These are phyloP conservation scores for Fusarium anguioides DNA, from an alignment of 2,329 filamentous ascomycete species.

Conservation along the genomic window DNA sequence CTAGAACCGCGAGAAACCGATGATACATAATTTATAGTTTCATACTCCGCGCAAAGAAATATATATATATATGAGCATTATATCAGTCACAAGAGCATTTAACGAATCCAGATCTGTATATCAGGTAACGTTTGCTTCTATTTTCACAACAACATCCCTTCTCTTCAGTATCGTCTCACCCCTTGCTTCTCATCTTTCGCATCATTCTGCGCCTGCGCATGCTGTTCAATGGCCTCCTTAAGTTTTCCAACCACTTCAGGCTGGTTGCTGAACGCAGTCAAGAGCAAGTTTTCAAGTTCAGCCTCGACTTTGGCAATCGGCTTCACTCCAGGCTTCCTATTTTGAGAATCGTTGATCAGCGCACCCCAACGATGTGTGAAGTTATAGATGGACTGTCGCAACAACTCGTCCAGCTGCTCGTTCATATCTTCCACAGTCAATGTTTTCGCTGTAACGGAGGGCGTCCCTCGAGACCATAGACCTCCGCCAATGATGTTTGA, in stretches of 20 bases:
- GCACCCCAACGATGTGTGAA: constrained; percentile 71
- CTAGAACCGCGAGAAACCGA: constrained; percentile 28
- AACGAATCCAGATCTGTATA: constrained; percentile 10
- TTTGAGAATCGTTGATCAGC: constrained; percentile 61
- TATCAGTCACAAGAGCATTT: background rate
- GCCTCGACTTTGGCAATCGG: constrained; percentile 64
- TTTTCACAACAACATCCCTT: background rate
- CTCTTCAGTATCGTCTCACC: constrained; percentile 46
- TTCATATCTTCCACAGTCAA: constrained; percentile 67
- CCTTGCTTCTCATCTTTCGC: constrained; percentile 52
- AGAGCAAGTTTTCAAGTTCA: constrained; percentile 67
- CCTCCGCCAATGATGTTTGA: constrained; percentile 67
- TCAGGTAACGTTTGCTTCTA: constrained; percentile 13
- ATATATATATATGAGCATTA: background rate
- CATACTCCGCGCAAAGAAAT: background rate
- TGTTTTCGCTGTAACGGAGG: constrained; percentile 53
- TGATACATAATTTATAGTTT: background rate
- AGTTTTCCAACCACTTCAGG: constrained; percentile 69
- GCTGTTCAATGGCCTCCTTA: constrained; percentile 70
- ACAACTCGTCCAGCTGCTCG: constrained; percentile 71
- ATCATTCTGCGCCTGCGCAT: constrained; percentile 64
- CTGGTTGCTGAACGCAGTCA: constrained; percentile 68
- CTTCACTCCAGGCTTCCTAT: constrained; percentile 60
- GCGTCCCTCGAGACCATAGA: constrained; percentile 57
- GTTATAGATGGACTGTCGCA: constrained; percentile 70